Evolutionary conservation across 352 stramenopile species (phyloP), one percentile per base, ranked within the genome.

Genomic region (Halophytophthora batemanensis): DNA sequence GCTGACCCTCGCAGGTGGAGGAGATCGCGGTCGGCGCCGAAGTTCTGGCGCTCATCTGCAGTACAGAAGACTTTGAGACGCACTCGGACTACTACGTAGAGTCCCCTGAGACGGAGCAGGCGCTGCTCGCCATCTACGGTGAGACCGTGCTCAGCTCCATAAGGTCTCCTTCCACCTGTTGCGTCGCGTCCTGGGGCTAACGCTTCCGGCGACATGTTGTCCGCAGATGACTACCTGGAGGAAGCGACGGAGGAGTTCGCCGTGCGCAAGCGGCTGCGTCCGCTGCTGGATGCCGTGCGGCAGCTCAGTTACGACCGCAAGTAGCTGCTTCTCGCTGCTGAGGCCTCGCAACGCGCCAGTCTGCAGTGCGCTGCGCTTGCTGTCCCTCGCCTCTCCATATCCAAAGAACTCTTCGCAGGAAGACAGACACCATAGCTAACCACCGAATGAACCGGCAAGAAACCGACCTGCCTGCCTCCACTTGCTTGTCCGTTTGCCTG

Each of bases 61-160:
- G 66, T 45, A 88, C 84, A 25, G 86, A 96, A 60, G 84, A 96
- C 64, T 95, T n/a, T n/a, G n/a, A n/a, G n/a, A n/a, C n/a, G n/a
- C n/a, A n/a, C n/a, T n/a, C n/a, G n/a, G n/a, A n/a, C n/a, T n/a
- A n/a, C n/a, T n/a, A n/a, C 50, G 57, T 90, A 12, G 71, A 86
- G 50, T 89, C 82, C 8, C 59, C 64, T 21, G 74, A 90, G 46
- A 74, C 77, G 0, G 64, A 81, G 31, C 67, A 61, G 4, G 80
- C 77, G 22, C 65, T 90, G 31, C 36, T 81, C 15, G 63, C 64
- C 6, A 63, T 87, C 17, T 72, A 77, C 66, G 77, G 78, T 89
- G 37, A 14, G 70, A 52, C 14, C 6, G 18, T n/a, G n/a, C 37
- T 13, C 14, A 28, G 19, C 18, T 45, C 8, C n/a, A 21, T 47